Conservation (phyloP, 306 rosid genomes). For the Fragaria ananassa region DNA sequence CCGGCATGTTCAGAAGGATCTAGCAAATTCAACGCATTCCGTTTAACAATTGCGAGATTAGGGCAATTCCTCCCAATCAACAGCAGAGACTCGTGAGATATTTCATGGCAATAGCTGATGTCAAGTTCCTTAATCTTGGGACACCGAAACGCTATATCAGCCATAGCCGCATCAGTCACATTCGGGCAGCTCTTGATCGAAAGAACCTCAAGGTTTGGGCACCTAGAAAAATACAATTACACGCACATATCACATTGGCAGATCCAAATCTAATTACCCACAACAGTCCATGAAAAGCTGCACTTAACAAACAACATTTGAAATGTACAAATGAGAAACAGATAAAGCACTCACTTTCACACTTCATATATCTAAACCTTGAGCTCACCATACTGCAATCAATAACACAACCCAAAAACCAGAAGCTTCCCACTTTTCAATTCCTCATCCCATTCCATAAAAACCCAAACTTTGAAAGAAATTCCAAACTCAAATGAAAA, state of each 20-base stretch:
- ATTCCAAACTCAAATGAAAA: neutral
- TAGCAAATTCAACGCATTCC: conserved; percentile 67
- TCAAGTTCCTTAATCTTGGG: conserved; percentile 50
- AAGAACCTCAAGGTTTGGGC: conserved; percentile 72
- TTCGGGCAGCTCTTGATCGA: conserved; percentile 69
- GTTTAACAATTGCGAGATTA: conserved; percentile 59
- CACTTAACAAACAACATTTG: neutral
- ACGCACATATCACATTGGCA: neutral
- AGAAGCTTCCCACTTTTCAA: neutral
- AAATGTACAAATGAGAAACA: neutral
- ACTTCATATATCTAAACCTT: neutral
- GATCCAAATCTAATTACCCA: neutral
- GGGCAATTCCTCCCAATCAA: conserved; percentile 58
- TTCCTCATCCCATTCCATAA: neutral
- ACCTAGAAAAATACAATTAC: conserved; percentile 35
- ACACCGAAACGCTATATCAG: conserved; percentile 43
- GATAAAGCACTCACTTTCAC: neutral
- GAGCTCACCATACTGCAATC: no score
- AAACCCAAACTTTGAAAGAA: neutral
- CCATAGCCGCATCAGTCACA: conserved; percentile 69
- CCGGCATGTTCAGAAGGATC: conserved; percentile 69
- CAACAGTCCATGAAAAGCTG: neutral
- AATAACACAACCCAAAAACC: neutral
- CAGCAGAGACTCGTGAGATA: conserved; percentile 42
- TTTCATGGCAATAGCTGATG: conserved; percentile 62